These are phyloP conservation scores for Calvatia gigantea DNA, from an alignment of 768 basidiomycete species.

Conservation along the genomic window DNA sequence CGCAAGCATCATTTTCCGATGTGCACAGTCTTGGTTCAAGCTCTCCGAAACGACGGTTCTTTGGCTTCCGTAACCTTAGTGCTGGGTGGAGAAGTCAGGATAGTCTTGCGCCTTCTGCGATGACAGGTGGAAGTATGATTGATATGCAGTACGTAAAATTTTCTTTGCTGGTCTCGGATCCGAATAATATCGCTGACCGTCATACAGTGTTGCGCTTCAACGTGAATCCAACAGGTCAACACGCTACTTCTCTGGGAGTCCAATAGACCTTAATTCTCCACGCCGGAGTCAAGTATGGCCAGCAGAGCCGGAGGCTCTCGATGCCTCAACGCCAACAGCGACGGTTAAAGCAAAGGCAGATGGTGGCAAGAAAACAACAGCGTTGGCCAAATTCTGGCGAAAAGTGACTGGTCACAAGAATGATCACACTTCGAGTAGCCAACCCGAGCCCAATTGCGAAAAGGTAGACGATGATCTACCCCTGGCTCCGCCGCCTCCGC, in stretches of 20 bases:
- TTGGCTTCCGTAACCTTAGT: slow-evolving; percentile 70
- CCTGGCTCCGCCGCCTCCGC: slow-evolving; percentile 84
- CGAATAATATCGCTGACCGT: slow-evolving; percentile 10
- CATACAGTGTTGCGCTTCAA: slow-evolving; percentile 69
- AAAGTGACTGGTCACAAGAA: slow-evolving; percentile 62
- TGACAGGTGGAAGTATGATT: slow-evolving; percentile 81
- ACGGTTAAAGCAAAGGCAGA: slow-evolving; percentile 46
- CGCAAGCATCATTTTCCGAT: slow-evolving; percentile 79
- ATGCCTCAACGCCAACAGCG: slow-evolving; percentile 13
- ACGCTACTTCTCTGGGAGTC: slow-evolving; percentile 25
- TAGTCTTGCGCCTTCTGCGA: slow-evolving; percentile 75
- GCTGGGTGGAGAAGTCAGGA: slow-evolving; percentile 77
- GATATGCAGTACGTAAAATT: slow-evolving; percentile 79
- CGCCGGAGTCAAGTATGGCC: slow-evolving; percentile 57
- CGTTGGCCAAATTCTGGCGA: slow-evolving; percentile 78
- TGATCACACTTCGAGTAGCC: slow-evolving; percentile 20
- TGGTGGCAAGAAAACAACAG: slow-evolving; percentile 64
- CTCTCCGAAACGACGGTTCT: slow-evolving; percentile 73
- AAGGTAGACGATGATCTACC: slow-evolving; percentile 67
- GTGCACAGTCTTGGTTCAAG: slow-evolving; percentile 67
- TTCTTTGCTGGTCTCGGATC: slow-evolving; percentile 3
- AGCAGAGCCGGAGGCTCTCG: slow-evolving; percentile 28
- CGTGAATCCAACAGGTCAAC: slow-evolving; percentile 45
- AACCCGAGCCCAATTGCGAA: slow-evolving; percentile 32
- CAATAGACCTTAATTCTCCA: slow-evolving; percentile 35